Conservation (phyloP, 2,329 filamentous ascomycete species). For the Colletotrichum spinosum region DNA sequence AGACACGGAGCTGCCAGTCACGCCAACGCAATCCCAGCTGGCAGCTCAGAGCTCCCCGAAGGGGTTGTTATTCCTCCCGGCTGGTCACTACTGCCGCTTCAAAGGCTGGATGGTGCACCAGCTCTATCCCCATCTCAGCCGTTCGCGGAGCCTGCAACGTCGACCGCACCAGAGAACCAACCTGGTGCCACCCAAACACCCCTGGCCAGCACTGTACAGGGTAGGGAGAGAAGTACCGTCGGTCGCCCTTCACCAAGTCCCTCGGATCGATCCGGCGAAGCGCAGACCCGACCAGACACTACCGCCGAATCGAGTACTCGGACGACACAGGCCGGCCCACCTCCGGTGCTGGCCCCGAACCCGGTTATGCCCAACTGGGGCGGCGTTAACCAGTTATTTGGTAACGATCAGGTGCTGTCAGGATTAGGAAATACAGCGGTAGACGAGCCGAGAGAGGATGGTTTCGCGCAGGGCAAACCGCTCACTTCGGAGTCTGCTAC, state of each 20-base stretch:
- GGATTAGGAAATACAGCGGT: constrained; percentile 14
- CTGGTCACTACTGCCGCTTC: constrained; percentile 73
- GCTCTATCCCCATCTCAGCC: constrained; percentile 21
- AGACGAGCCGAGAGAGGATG: constrained; percentile 35
- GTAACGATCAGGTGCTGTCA: constrained; percentile 41
- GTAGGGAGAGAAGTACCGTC: background rate
- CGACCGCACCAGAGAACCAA: constrained; percentile 14
- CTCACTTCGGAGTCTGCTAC: background rate
- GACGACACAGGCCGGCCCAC: constrained; percentile 38
- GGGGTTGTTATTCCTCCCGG: constrained; percentile 73
- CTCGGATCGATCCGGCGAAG: constrained; percentile 10
- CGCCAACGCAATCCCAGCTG: constrained; percentile 66
- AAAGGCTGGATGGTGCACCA: constrained; percentile 60
- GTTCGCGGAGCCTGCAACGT: constrained; percentile 42
- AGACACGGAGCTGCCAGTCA: constrained; percentile 60
- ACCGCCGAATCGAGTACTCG: constrained; percentile 15
- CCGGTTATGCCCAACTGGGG: constrained; percentile 64
- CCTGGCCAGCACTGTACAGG: background rate
- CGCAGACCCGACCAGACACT: constrained; percentile 13
- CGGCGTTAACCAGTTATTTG: constrained; percentile 61
- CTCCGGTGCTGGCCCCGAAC: constrained; percentile 59
- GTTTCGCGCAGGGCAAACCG: constrained; percentile 8
- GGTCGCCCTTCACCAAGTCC: background rate
- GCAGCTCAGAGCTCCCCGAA: constrained; percentile 71
- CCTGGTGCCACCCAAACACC: background rate